Percentiles rank a stretch among this genome's conserved stretches.
Evolutionary conservation across 495 filamentous ascomycete species (phyloP).

Genomic region (Aspergillus olivimuriae): DNA sequence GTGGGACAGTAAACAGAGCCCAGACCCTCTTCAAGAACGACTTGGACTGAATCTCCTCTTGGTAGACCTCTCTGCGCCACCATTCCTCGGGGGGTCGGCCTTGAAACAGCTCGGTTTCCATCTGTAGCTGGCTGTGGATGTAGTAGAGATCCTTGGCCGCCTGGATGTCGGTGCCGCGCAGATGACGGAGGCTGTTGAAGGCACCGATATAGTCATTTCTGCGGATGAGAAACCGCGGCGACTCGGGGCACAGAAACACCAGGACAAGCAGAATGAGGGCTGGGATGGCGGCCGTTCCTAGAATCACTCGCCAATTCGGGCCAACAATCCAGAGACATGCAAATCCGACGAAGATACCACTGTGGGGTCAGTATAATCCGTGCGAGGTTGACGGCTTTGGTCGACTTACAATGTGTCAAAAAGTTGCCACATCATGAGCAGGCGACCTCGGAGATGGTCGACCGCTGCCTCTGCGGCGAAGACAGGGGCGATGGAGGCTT

Average conservation of each 20-base stretch:
- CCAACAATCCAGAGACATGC: constrained; percentile 43
- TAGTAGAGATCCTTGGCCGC: constrained; percentile 70
- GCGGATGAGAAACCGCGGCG: constrained; percentile 54
- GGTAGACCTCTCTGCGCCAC: constrained; percentile 13
- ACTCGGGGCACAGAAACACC: constrained; percentile 68
- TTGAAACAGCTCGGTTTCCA: constrained; percentile 20
- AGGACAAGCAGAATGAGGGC: constrained; percentile 55
- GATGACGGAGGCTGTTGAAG: constrained; percentile 48
- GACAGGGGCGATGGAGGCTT: constrained; percentile 50
- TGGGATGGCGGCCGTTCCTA: constrained; percentile 65
- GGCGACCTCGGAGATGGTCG: constrained; percentile 57
- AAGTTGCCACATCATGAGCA: constrained; percentile 74
- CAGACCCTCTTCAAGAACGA: neutral
- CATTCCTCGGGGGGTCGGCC: constrained; percentile 1
- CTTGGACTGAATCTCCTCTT: constrained; percentile 4
- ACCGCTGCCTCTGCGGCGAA: constrained; percentile 66
- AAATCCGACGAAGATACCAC: constrained; percentile 59
- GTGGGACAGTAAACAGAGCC: constrained; percentile 50
- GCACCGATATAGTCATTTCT: constrained; percentile 55
- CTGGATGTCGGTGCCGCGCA: constrained; percentile 58
- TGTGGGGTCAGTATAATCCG: constrained; percentile 5
- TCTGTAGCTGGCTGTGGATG: constrained; percentile 53
- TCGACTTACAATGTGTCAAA: constrained; percentile 54
- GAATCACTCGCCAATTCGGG: constrained; percentile 61
- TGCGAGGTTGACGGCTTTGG: neutral